Evolutionary conservation across 306 rosid species (phyloP).

Genomic region (Rosa multiflora): DNA sequence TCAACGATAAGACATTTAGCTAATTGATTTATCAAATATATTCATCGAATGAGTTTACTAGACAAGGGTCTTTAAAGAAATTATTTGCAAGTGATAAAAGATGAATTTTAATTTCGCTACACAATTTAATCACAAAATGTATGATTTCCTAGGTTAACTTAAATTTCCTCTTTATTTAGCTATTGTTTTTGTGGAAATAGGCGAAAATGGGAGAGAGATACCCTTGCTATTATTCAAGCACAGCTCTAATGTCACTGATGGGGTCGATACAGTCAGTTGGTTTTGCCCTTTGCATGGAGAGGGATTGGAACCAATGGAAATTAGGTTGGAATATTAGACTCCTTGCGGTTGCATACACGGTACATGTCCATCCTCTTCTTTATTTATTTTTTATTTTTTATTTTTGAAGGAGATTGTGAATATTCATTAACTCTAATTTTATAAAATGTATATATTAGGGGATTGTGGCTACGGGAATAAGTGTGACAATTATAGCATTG

Average conservation of each 20-base stretch:
- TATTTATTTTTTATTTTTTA: not conserved
- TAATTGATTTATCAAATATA: no score
- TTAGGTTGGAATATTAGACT: slow-evolving; percentile 67
- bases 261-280: slow-evolving; percentile 51
- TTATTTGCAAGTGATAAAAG: no score
- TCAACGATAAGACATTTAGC: no score
- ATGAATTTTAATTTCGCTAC: no score
- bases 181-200: slow-evolving; percentile 24
- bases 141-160: no score
- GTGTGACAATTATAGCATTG: slow-evolving; percentile 32
- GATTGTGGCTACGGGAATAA: slow-evolving; percentile 40
- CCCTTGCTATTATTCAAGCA: slow-evolving; percentile 54
- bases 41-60: no score
- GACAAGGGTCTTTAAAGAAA: no score
- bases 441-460: slow-evolving; percentile 34
- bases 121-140: no score
- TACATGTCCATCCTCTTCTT: slow-evolving; percentile 4
- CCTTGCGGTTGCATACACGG: slow-evolving; percentile 54
- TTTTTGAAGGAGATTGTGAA: not conserved
- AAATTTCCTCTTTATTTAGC: no score
- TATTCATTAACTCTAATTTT: not conserved
- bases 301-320: slow-evolving; percentile 64
- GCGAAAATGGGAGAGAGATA: slow-evolving; percentile 56
- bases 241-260: slow-evolving; percentile 57
- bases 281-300: slow-evolving; percentile 49